Conservation (phyloP, 768 basidiomycete genomes). For the Suillus tomentosus region DNA sequence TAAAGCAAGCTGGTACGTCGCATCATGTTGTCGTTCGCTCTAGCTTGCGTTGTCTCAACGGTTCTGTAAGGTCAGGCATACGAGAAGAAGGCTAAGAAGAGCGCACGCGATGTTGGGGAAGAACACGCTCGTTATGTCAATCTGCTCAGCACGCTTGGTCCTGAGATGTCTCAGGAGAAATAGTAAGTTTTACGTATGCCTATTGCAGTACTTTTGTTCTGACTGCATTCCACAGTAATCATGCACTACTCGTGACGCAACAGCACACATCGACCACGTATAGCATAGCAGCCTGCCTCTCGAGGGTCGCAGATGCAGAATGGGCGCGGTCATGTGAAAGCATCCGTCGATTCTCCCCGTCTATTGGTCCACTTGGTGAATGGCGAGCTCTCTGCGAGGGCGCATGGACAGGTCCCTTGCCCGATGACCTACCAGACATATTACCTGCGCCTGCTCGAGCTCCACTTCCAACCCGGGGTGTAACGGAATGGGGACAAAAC, state of each 20-base stretch:
- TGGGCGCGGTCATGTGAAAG: slow-evolving; percentile 74
- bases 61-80: slow-evolving; percentile 57
- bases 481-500: slow-evolving; percentile 36
- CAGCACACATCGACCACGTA: slow-evolving; percentile 60
- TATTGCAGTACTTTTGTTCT: neutral
- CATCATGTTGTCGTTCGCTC: neutral
- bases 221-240: slow-evolving; percentile 50
- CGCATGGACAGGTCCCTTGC: slow-evolving; percentile 57
- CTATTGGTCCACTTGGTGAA: slow-evolving; percentile 70
- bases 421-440: slow-evolving; percentile 30
- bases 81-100: slow-evolving; percentile 82
- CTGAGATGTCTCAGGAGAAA: slow-evolving; percentile 81
- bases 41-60: slow-evolving; percentile 11
- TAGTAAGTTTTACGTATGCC: slow-evolving; percentile 48
- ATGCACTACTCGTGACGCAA: slow-evolving; percentile 61
- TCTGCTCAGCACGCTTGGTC: slow-evolving; percentile 68
- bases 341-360: slow-evolving; percentile 66
- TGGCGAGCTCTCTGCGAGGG: slow-evolving; percentile 78
- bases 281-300: slow-evolving; percentile 62
- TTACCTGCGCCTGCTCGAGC: slow-evolving; percentile 13
- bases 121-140: slow-evolving; percentile 81
- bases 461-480: slow-evolving; percentile 3
- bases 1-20: slow-evolving; percentile 70
- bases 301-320: slow-evolving; percentile 77
- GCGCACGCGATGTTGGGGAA: slow-evolving; percentile 61